Percentiles rank a stretch among this genome's conserved stretches.
phyloP scores from a whole-genome alignment of 2,329 filamentous ascomycete genomes.

The Cadophora malorum region DNA sequence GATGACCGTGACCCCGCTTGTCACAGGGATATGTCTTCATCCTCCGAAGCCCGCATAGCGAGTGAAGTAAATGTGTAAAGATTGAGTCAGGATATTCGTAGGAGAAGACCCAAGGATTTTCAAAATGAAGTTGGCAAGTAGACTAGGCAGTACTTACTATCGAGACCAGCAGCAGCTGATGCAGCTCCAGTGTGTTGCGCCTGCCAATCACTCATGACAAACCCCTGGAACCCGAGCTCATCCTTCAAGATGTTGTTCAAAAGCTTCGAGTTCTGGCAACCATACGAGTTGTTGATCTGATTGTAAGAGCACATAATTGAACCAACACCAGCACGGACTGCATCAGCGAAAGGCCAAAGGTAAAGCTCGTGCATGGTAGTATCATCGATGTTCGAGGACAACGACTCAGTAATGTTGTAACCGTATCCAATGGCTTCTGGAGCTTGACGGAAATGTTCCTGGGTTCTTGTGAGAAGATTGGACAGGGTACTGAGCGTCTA shows the following conservation, averaged over 20 bases:
- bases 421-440: constrained; percentile 59
- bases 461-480: constrained; percentile 50
- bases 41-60: background rate
- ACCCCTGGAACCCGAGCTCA: constrained; percentile 82
- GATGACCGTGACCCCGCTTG: background rate
- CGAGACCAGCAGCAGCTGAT: constrained; percentile 74
- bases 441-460: constrained; percentile 57
- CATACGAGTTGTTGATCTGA: constrained; percentile 81
- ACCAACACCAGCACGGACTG: constrained; percentile 74
- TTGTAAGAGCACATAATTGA: constrained; percentile 88
- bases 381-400: constrained; percentile 64
- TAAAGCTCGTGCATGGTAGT: constrained; percentile 66
- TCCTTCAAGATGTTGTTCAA: constrained; percentile 79
- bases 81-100: background rate
- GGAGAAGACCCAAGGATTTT: background rate
- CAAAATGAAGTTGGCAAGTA: background rate
- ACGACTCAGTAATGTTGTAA: constrained; percentile 65
- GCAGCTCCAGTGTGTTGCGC: constrained; percentile 75
- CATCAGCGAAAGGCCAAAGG: constrained; percentile 63
- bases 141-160: constrained; percentile 51
- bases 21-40: background rate
- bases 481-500: background rate
- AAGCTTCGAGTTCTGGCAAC: constrained; percentile 78
- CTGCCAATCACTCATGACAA: constrained; percentile 81
- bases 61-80: background rate